Evolutionary conservation across 768 basidiomycete species (phyloP).

Genomic region (Termitomyces titanicus): DNA sequence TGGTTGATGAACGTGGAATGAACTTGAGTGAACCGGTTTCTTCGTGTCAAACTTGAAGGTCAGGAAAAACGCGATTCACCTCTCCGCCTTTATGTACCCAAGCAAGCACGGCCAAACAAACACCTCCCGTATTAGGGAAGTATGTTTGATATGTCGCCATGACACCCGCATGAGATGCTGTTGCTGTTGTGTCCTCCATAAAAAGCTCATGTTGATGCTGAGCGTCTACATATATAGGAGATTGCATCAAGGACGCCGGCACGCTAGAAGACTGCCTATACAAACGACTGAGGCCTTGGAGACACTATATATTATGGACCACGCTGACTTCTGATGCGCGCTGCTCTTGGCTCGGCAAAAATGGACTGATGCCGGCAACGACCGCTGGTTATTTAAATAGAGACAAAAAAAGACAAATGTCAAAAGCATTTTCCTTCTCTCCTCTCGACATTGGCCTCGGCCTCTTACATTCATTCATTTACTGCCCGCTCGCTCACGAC

Average conservation of each 20-base stretch:
- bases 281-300: neutral
- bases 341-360: conserved; percentile 4
- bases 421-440: conserved; percentile 4
- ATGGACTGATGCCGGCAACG: conserved; percentile 19
- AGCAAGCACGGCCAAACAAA: conserved; percentile 35
- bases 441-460: conserved; percentile 21
- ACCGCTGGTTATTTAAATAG: conserved; percentile 18
- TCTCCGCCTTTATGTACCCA: conserved; percentile 34
- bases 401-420: conserved; percentile 7
- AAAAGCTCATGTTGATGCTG: neutral
- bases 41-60: conserved; percentile 83
- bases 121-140: conserved; percentile 22
- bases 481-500: conserved; percentile 21
- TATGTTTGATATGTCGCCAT: conserved; percentile 41
- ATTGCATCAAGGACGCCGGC: neutral
- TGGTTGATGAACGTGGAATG: conserved; percentile 50
- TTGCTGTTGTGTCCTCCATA: neutral
- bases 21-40: conserved; percentile 81
- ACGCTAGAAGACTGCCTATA: neutral
- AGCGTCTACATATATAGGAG: neutral
- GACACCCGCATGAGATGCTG: conserved; percentile 21
- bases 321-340: neutral
- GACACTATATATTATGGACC: neutral
- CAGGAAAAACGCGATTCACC: conserved; percentile 35
- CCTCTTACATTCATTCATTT: conserved; percentile 26